Percentiles rank a stretch among this genome's conserved stretches.
phyloP scores from a whole-genome alignment of 441 rosid species.

The Populus tomentosa region DNA sequence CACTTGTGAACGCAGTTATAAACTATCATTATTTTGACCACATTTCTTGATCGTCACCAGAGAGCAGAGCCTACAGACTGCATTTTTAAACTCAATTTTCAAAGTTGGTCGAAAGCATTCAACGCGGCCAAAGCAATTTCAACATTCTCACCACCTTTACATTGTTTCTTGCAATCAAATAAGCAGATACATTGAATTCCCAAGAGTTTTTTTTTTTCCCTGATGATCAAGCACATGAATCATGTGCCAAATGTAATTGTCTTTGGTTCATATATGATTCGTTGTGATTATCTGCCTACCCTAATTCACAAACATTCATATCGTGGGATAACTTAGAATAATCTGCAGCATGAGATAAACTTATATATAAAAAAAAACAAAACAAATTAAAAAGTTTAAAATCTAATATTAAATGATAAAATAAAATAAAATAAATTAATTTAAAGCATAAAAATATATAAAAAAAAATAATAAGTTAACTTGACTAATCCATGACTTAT shows the following conservation, averaged over 20 bases:
- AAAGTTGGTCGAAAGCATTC: background rate
- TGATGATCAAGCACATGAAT: background rate
- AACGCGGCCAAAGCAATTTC: background rate
- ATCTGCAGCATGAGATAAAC: no score
- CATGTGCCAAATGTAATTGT: background rate
- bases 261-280: background rate
- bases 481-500: no score
- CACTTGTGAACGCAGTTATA: background rate
- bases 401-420: no score
- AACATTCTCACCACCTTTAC: background rate
- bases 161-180: background rate
- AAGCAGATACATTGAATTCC: background rate
- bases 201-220: background rate
- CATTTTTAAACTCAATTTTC: background rate
- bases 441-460: no score
- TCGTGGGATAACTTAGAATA: no score
- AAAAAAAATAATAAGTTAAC: no score
- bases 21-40: no score
- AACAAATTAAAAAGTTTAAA: no score
- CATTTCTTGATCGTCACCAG: background rate
- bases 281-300: background rate
- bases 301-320: no score
- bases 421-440: no score
- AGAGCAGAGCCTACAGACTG: background rate
- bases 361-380: no score